Conservation (phyloP, 2,329 filamentous ascomycete genomes). For the Aspergillus candidus region DNA sequence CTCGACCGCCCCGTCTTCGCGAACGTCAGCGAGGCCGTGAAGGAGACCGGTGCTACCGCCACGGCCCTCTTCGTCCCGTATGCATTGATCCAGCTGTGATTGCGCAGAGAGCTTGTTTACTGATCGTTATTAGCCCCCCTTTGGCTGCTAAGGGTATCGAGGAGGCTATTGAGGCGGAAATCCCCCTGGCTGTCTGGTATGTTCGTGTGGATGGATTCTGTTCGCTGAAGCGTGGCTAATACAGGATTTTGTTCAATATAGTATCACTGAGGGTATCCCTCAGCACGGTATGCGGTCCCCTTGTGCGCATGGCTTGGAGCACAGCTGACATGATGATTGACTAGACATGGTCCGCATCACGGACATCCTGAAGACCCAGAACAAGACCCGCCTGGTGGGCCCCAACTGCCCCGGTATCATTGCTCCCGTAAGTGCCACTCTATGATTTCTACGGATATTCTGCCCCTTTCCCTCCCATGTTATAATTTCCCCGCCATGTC, state of each 20-base stretch:
- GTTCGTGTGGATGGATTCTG: conserved; percentile 18
- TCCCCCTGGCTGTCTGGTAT: conserved; percentile 84
- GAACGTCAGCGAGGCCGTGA: conserved; percentile 79
- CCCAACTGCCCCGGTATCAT: conserved; percentile 99
- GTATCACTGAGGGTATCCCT: conserved; percentile 94
- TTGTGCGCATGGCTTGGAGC: background rate
- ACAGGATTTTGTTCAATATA: conserved; percentile 17
- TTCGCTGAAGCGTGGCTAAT: conserved; percentile 4
- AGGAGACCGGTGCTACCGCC: conserved; percentile 82
- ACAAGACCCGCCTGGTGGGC: conserved; percentile 92
- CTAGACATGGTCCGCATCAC: conserved; percentile 98
- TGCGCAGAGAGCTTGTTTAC: conserved; percentile 2
- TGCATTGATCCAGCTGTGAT: conserved; percentile 15
- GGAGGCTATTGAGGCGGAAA: conserved; percentile 88
- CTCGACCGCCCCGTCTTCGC: conserved; percentile 90
- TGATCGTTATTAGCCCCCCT: conserved; percentile 60
- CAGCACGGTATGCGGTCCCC: conserved; percentile 67
- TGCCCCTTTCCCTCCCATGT: no score
- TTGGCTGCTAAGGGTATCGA: conserved; percentile 92
- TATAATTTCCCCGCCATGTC: no score
- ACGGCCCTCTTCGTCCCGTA: conserved; percentile 97
- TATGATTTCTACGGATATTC: background rate
- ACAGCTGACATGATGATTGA: conserved; percentile 13
- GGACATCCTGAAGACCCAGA: conserved; percentile 93
- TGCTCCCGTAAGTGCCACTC: conserved; percentile 52